Percentiles rank a stretch among this genome's conserved stretches.
Conservation (phyloP, 257 asterid genomes). For the Jaltomata sinuosa region DNA sequence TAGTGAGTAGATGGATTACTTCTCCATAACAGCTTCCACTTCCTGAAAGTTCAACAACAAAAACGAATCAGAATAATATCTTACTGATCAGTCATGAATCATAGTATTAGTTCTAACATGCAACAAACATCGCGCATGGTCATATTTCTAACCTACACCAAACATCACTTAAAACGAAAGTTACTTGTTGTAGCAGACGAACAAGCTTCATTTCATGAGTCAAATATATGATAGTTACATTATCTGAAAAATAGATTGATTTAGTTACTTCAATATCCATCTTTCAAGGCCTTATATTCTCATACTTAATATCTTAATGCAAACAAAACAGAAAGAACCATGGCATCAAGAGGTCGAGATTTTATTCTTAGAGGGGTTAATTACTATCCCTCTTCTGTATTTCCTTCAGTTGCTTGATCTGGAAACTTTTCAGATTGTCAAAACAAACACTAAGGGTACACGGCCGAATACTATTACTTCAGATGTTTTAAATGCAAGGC, state of each 20-base stretch:
- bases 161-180: neutral
- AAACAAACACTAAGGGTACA: too few species aligned
- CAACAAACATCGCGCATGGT: neutral
- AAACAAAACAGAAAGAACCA: neutral
- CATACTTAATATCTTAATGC: neutral
- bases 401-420: too few species aligned
- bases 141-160: neutral
- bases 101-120: neutral
- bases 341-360: neutral
- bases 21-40: neutral
- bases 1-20: neutral
- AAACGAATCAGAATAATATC: neutral
- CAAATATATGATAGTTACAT: neutral
- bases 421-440: too few species aligned
- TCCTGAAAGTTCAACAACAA: neutral
- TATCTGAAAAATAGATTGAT: neutral
- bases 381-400: too few species aligned
- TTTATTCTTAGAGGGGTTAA: neutral
- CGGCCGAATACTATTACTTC: too few species aligned
- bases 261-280: neutral
- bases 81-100: neutral
- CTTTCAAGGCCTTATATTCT: neutral
- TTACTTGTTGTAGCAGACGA: neutral
- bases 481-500: too few species aligned
- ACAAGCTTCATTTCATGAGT: neutral